A percentile compares a stretch with the other conserved stretches of the same genome.
Evolutionary conservation across 768 basidiomycete genomes (phyloP).

Genomic region (Leccinum variicolor): DNA sequence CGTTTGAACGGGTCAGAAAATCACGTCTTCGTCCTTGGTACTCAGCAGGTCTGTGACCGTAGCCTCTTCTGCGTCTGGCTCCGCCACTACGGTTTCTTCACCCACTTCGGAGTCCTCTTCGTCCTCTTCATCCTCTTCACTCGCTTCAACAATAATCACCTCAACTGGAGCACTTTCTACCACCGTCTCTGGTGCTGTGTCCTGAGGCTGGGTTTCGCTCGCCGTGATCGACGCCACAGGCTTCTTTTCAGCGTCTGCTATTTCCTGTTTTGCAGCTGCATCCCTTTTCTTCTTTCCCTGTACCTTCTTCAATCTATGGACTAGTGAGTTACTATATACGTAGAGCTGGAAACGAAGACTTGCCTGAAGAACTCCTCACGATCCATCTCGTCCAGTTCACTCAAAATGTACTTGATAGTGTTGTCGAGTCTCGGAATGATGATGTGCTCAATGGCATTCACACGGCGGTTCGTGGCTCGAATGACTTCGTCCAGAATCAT

Average conservation of each 20-base stretch:
- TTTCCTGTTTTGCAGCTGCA: slow-evolving; percentile 33
- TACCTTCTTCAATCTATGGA: slow-evolving; percentile 84
- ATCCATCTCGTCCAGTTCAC: slow-evolving; percentile 99
- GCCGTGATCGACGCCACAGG: slow-evolving; percentile 1
- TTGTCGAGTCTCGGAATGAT: slow-evolving; percentile 94
- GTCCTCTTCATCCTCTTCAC: slow-evolving; percentile 22
- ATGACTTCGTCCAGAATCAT: slow-evolving; percentile 99
- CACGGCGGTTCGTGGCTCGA: slow-evolving; percentile 96
- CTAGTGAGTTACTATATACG: background rate
- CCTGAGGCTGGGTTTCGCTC: slow-evolving; percentile 4
- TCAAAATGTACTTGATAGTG: slow-evolving; percentile 96
- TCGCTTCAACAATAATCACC: background rate
- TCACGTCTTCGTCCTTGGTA: slow-evolving; percentile 89
- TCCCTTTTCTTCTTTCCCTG: slow-evolving; percentile 96
- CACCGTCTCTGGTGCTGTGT: background rate
- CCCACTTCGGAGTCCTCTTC: slow-evolving; percentile 30
- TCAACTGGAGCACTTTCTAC: too few species aligned
- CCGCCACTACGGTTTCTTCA: slow-evolving; percentile 3
- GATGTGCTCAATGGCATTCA: slow-evolving; percentile 98
- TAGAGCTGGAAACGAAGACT: slow-evolving; percentile 12
- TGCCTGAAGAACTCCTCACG: slow-evolving; percentile 91
- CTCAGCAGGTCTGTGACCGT: slow-evolving; percentile 61
- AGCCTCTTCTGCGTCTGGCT: slow-evolving; percentile 30
- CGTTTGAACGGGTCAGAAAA: slow-evolving; percentile 56
- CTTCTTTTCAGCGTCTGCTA: slow-evolving; percentile 5